phyloP scores from a whole-genome alignment of 352 stramenopile genomes.

The Thalassiosira tumida region DNA sequence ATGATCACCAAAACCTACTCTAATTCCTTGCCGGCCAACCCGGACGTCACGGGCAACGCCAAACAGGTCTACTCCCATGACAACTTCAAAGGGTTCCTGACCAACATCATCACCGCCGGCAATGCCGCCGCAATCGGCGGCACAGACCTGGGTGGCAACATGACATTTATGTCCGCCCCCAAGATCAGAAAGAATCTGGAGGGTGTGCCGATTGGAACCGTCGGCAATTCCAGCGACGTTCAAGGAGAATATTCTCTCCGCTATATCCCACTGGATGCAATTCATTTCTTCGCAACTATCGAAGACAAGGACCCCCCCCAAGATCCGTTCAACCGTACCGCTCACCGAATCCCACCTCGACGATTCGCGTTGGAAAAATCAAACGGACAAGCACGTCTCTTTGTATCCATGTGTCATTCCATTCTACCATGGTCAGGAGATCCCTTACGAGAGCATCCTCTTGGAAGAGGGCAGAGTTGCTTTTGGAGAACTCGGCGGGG shows the following conservation, averaged over 20 bases:
- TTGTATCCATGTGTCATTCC: background rate
- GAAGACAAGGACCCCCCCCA: background rate
- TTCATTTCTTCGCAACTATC: background rate
- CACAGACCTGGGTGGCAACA: background rate
- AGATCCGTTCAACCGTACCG: background rate
- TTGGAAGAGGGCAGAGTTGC: background rate
- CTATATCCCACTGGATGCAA: background rate
- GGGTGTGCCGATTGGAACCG: slow-evolving; percentile 58
- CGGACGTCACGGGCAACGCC: background rate
- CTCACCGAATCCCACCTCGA: background rate
- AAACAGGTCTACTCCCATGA: background rate
- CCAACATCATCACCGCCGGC: background rate
- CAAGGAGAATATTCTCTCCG: background rate
- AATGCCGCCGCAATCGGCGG: background rate
- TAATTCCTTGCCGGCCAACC: no score
- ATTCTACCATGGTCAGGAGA: background rate
- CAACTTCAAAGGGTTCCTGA: background rate
- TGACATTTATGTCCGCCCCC: background rate
- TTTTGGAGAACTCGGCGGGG: background rate
- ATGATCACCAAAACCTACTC: no score
- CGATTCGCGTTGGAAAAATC: background rate
- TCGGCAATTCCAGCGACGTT: background rate
- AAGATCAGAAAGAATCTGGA: background rate
- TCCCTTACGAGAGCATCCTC: background rate
- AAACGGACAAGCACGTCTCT: background rate